Conservation (phyloP, 2,329 filamentous ascomycete genomes). For the Macrophomina pseudophaseolina region DNA sequence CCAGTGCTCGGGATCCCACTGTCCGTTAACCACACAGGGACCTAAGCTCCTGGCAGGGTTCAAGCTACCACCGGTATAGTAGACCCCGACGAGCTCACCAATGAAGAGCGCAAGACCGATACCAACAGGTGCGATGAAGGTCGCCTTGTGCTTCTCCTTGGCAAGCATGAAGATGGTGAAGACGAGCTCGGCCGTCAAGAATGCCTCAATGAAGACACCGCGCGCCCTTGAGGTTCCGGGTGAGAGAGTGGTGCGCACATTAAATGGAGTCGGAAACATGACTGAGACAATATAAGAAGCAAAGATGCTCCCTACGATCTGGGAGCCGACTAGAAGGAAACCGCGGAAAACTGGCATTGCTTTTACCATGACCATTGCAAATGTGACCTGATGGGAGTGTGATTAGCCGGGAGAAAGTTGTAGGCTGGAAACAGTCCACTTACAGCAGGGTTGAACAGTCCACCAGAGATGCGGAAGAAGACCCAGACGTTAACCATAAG, state of each 20-base stretch:
- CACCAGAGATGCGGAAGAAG: slow-evolving; percentile 46
- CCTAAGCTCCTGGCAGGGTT: slow-evolving; percentile 51
- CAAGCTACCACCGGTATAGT: slow-evolving; percentile 50
- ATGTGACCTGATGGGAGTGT: slow-evolving; percentile 36
- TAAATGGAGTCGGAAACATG: slow-evolving; percentile 42
- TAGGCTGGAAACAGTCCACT: slow-evolving; percentile 23
- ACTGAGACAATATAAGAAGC: slow-evolving; percentile 42
- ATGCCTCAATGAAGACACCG: slow-evolving; percentile 49
- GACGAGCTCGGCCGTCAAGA: slow-evolving; percentile 46
- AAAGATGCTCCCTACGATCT: slow-evolving; percentile 45
- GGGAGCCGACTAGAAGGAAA: slow-evolving; percentile 39
- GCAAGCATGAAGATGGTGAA: slow-evolving; percentile 65
- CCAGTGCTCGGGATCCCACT: slow-evolving; percentile 48
- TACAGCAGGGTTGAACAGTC: slow-evolving; percentile 48
- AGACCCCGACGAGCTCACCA: slow-evolving; percentile 56
- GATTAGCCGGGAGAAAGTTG: background rate
- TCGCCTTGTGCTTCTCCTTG: slow-evolving; percentile 74
- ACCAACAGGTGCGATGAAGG: slow-evolving; percentile 72
- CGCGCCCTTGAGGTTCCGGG: slow-evolving; percentile 36
- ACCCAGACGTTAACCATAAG: slow-evolving; percentile 49
- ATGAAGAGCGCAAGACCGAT: slow-evolving; percentile 76
- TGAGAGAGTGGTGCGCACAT: slow-evolving; percentile 44
- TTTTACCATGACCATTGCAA: slow-evolving; percentile 44
- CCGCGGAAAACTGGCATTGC: slow-evolving; percentile 36
- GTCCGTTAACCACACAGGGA: slow-evolving; percentile 45